phyloP scores from a whole-genome alignment of 805 yeast genomes.

The Yarrowia keelungensis region DNA sequence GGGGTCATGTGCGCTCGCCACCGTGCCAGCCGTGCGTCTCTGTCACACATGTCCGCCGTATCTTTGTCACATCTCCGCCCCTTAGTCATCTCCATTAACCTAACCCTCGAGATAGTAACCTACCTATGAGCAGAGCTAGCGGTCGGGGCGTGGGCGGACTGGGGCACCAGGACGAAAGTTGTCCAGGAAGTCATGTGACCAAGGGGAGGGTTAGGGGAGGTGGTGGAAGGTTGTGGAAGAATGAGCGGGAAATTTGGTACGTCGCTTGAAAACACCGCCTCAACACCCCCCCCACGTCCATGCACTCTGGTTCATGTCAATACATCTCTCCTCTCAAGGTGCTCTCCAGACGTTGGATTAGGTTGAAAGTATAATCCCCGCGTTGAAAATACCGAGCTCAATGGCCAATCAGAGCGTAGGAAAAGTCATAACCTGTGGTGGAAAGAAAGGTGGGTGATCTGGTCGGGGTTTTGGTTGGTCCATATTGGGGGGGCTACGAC shows the following conservation, averaged over 20 bases:
- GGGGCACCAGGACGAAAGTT: conserved; percentile 22
- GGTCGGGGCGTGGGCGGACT: conserved; percentile 23
- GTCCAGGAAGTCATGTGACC: neutral
- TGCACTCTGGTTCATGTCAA: neutral
- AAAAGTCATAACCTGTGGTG: conserved; percentile 4
- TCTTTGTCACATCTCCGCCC: neutral
- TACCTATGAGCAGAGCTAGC: neutral
- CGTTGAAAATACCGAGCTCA: neutral
- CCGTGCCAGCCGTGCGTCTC: no score
- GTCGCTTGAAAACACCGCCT: no score
- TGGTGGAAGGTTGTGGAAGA: neutral
- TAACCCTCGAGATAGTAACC: conserved; percentile 23
- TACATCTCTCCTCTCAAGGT: neutral
- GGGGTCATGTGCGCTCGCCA: no score
- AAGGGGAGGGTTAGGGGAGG: neutral
- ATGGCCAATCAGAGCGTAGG: neutral
- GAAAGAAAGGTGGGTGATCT: no score
- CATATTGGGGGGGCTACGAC: no score
- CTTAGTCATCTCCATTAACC: conserved; percentile 19
- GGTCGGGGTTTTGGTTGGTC: no score
- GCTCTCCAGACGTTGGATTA: conserved; percentile 3
- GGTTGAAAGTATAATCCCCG: conserved; percentile 31
- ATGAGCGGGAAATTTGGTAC: no score
- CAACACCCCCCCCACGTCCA: no score
- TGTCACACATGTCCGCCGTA: neutral